Base-by-base conservation (phyloP, 495 filamentous ascomycete genomes). In the Penicillium bialowiezense region DNA sequence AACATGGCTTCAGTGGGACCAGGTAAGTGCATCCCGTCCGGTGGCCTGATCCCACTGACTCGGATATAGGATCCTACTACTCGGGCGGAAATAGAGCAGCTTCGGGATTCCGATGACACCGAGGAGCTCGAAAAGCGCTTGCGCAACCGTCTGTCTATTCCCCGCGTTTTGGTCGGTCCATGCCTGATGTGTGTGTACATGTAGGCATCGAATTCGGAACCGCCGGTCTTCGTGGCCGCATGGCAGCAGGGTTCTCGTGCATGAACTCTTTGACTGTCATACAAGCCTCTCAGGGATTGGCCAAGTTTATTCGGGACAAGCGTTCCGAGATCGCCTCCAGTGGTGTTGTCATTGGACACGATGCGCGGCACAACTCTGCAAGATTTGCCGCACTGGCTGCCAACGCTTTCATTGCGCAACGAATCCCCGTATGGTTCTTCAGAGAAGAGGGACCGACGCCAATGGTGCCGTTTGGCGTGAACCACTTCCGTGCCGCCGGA, bases 201-300 rank as follows among this genome's bases (percentile, higher is more conserved):
- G 6, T 47, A 81, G 78, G 80, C 37, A 82, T 88, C 55, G 71
- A 81, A 44, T 88, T 88, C 51, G 86, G 86, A 18, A 88, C 86
- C 9, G 84, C 86, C 40, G 85, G 85, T 54, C 72, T 89, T 1
- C 77, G 86, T 13, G 83, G 81, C 37, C 76, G 73, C 29, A 89
- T 89, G 86, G 72, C 82, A 48, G 84, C 84, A 26, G 86, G 86
- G 0, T 88, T 87, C 63, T 71, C 82, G 0, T 81, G 79, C 50
- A 83, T 89, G 76, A 89, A 88, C 62, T 72, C 73, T 18, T 59
- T 88, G 44, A 88, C 83, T 0, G 80, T 88, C 39, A 86, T 88
- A 29, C 85, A 88, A 62, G 81, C 86, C 36, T 86, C 86, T 0
- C 85, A 88, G 65, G 86, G 86, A 1, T 70, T 88, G 15, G 86